These are phyloP conservation scores for Cynara cardunculus DNA, from an alignment of 129 eudicot genomes.

Conservation along the genomic window DNA sequence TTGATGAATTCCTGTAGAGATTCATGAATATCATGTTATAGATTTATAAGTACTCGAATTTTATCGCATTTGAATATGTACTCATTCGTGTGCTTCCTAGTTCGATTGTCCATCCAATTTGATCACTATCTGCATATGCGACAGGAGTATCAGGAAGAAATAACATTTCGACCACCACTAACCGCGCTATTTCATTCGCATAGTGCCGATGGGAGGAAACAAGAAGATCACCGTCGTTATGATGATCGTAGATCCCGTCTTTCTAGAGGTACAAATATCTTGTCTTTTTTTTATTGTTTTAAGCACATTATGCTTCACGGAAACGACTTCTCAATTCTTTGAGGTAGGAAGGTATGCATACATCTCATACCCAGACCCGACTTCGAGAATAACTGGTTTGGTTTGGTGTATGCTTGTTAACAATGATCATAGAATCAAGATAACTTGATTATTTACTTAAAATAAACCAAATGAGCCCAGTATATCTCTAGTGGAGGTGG, in stretches of 20 bases:
- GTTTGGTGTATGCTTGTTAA: too few species aligned
- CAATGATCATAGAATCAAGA: not conserved
- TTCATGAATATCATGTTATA: too few species aligned
- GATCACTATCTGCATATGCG: not conserved
- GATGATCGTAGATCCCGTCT: constrained; percentile 42
- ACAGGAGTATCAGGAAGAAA: constrained; percentile 31
- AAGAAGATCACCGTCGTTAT: constrained; percentile 18
- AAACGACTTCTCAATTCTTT: too few species aligned
- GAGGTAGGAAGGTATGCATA: not conserved
- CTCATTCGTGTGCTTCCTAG: not conserved
- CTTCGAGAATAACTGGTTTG: not conserved
- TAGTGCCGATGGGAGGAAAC: constrained; percentile 23
- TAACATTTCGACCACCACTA: constrained; percentile 28
- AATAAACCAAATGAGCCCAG: not conserved
- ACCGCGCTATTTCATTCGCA: constrained; percentile 35
- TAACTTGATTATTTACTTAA: not conserved
- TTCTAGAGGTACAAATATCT: constrained; percentile 31
- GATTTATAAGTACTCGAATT: not conserved
- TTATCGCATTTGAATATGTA: not conserved
- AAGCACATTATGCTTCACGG: not conserved
- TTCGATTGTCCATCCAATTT: not conserved
- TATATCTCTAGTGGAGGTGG: not conserved
- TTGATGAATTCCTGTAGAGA: not conserved
- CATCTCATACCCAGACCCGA: not conserved
- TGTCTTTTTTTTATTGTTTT: not conserved